These are phyloP conservation scores for Chlamydomonas eustigma DNA, from an alignment of 139 green algal species.

Conservation along the genomic window DNA sequence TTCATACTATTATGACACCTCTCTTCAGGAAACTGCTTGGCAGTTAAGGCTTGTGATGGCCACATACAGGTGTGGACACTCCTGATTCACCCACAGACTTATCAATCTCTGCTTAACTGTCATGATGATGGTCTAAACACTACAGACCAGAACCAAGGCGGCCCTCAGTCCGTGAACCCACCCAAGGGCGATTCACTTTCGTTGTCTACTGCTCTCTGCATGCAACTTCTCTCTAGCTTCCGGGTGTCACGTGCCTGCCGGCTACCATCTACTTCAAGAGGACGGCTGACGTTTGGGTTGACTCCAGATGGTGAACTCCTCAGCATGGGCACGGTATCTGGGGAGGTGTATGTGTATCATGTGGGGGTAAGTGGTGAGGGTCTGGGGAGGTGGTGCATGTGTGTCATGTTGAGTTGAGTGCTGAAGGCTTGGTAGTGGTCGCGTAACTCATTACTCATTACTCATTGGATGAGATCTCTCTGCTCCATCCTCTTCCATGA, in stretches of 20 bases:
- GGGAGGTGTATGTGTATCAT: background rate
- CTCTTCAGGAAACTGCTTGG: slow-evolving; percentile 29
- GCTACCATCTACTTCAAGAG: background rate
- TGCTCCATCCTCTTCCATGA: no score
- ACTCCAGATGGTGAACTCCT: background rate
- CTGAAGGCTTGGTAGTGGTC: no score
- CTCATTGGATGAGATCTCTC: no score
- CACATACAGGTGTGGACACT: slow-evolving; percentile 55
- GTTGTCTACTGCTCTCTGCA: background rate
- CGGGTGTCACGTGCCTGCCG: background rate
- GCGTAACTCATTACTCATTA: no score
- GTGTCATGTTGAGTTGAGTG: no score
- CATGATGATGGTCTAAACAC: background rate
- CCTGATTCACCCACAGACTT: no score
- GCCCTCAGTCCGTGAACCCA: no score
- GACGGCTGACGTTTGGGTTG: background rate
- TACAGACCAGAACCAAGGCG: background rate
- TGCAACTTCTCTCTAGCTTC: background rate
- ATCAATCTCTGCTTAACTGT: no score
- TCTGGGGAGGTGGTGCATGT: no score
- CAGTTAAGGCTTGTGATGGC: slow-evolving; percentile 52
- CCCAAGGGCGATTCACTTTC: no score
- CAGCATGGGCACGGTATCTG: background rate
- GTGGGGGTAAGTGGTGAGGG: background rate
- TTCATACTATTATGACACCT: no score